Base-by-base conservation (phyloP, 345 rosid genomes). In the Tarenaya hassleriana region DNA sequence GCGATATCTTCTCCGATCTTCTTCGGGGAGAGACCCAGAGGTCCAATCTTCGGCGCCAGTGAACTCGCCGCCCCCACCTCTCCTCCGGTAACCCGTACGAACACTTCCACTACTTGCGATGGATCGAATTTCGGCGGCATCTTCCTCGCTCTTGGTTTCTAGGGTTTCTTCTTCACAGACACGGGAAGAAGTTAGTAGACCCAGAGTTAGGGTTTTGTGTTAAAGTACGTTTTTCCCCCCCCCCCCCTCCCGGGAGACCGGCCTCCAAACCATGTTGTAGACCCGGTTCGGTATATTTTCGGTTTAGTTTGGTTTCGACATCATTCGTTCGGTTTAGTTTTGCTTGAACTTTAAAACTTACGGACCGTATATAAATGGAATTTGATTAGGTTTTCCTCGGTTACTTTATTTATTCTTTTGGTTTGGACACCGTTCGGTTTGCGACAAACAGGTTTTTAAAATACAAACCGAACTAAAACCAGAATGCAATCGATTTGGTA, bases 1-100 rank as follows among this genome's bases (percentile, higher is more conserved):
- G 86, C 86, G 14, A 80, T 80, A 63, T 80, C 86, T 72, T 79
- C 90, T 62, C 90, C 90, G 49, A 79, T 79, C 71, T 82, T 82
- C 74, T 79, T 82, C 0, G 88, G 88, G n/a, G 88, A 80, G 37
- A 82, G 84, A 69, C 88, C 90, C 4, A 82, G 77, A 1, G 86
- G 90, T 20, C 90, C 86, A 43, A 82, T 79, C 66, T 82, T 82
- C 0, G 86, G 90, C 0, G 86, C 90, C 47, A 79, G 76, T 7
- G 82, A 79, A 50, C 79, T 76, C 16, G 82, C 82, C 4, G 82
- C 85, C 8, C 85, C 85, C 4, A 79, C 85, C 56, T 79, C 85
- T 5, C 82, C 85, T 46, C 86, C 86, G 60, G 86, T 80, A 37
- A 77, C 83, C 13, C 86, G 80, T 34, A 80, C 83, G 68, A 56